A percentile compares a stretch with the other conserved stretches of the same genome.
phyloP scores from a whole-genome alignment of 1,139 yeast genomes.

The Cylindricascospora bacillispora region DNA sequence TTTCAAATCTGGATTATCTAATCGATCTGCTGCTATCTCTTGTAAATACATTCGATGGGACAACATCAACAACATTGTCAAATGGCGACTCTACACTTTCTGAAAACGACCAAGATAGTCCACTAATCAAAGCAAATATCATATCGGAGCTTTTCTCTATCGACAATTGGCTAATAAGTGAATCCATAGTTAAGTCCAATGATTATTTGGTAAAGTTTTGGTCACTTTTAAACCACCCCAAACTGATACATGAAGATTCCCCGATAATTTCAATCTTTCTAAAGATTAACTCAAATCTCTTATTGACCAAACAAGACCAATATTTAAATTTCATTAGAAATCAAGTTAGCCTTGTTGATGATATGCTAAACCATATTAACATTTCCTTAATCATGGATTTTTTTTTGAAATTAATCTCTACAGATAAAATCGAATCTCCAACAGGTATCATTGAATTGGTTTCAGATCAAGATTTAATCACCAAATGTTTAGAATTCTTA shows the following conservation, averaged over 20 bases:
- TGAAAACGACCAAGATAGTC: conserved; percentile 5
- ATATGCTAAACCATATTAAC: conserved; percentile 39
- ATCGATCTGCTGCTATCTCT: conserved; percentile 17
- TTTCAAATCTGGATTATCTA: conserved; percentile 32
- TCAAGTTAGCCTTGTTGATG: conserved; percentile 38
- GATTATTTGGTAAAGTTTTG: conserved; percentile 58
- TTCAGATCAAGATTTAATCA: conserved; percentile 37
- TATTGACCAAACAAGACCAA: conserved; percentile 60
- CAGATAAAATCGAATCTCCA: conserved; percentile 51
- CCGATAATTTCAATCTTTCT: conserved; percentile 57
- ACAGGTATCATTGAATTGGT: conserved; percentile 49
- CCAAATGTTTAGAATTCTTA: conserved; percentile 38
- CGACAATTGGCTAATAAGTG: conserved; percentile 93
- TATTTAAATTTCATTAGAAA: conserved; percentile 41
- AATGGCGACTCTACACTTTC: conserved; percentile 1
- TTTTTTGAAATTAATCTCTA: conserved; percentile 45
- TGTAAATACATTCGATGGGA: conserved; percentile 11
- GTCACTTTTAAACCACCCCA: conserved; percentile 56
- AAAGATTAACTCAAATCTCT: conserved; percentile 82
- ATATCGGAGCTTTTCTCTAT: conserved; percentile 74
- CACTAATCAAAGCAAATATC: conserved; percentile 19
- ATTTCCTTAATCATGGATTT: conserved; percentile 65
- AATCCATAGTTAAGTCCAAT: conserved; percentile 71
- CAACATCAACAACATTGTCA: conserved; percentile 1
- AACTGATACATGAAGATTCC: conserved; percentile 43